Evolutionary conservation across 1,284 basidiomycete genomes (phyloP).

Genomic region (Malassezia pachydermatis): DNA sequence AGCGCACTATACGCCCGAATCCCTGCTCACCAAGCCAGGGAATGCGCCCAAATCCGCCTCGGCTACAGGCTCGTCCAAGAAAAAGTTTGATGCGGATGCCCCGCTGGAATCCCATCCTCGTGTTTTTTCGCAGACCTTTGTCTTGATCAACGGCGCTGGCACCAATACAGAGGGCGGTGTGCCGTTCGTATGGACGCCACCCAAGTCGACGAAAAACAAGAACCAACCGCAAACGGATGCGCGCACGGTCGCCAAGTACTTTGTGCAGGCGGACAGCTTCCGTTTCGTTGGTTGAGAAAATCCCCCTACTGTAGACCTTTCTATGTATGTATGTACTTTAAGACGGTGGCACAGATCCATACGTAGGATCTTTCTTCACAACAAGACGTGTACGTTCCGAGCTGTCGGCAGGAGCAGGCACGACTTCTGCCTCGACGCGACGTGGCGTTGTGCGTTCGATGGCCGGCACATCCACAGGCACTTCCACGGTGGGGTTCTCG

Average conservation of each 20-base stretch:
- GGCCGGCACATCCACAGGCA: background rate
- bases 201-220: constrained; percentile 5
- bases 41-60: constrained; percentile 33
- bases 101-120: constrained; percentile 32
- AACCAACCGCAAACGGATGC: constrained; percentile 8
- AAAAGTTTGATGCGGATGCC: constrained; percentile 31
- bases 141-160: constrained; percentile 25
- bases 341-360: background rate
- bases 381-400: constrained; percentile 1
- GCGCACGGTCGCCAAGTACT: constrained; percentile 26
- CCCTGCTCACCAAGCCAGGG: constrained; percentile 21
- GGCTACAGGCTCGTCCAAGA: constrained; percentile 24
- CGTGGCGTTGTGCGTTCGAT: background rate
- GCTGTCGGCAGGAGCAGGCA: background rate
- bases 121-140: constrained; percentile 38
- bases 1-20: constrained; percentile 41
- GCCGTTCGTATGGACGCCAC: constrained; percentile 15
- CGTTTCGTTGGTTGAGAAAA: constrained; percentile 39
- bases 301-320: too few species aligned
- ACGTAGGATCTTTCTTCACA: background rate
- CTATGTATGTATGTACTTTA: background rate
- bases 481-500: background rate
- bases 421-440: background rate
- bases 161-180: constrained; percentile 17
- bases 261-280: constrained; percentile 37